A percentile compares a stretch with the other conserved stretches of the same genome.
Conservation (phyloP, 2,329 filamentous ascomycete genomes). For the Botrytis byssoidea region DNA sequence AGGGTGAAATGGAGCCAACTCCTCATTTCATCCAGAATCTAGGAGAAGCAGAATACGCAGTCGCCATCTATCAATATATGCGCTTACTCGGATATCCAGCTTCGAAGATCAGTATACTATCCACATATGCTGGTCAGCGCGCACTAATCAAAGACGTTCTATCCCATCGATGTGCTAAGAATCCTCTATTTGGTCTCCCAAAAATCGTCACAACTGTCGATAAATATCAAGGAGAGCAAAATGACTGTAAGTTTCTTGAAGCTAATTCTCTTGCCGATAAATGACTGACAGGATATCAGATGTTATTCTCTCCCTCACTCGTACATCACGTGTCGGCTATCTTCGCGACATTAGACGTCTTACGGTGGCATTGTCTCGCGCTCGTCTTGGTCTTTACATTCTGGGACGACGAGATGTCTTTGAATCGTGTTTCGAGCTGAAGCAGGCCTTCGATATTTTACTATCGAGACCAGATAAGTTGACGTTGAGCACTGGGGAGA, state of each 20-base stretch:
- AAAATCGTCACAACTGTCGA: constrained; percentile 92
- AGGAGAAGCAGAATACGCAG: constrained; percentile 94
- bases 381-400: constrained; percentile 87
- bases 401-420: constrained; percentile 87
- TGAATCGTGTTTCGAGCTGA: constrained; percentile 82
- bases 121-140: constrained; percentile 89
- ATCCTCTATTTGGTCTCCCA: constrained; percentile 82
- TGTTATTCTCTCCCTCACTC: constrained; percentile 87
- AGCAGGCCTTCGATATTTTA: constrained; percentile 79
- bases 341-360: constrained; percentile 89
- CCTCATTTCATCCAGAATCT: constrained; percentile 96
- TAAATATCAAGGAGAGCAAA: constrained; percentile 99
- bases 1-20: constrained; percentile 83
- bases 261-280: background rate
- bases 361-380: constrained; percentile 91
- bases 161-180: constrained; percentile 76
- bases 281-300: constrained; percentile 51
- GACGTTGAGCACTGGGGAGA: constrained; percentile 76
- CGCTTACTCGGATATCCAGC: constrained; percentile 86
- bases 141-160: constrained; percentile 88
- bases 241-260: constrained; percentile 74
- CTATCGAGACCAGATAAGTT: constrained; percentile 78
- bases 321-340: constrained; percentile 87
- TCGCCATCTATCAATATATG: constrained; percentile 97
- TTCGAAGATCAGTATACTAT: constrained; percentile 73